phyloP scores from a whole-genome alignment of 352 stramenopile species.

The Phytophthora ohioensis region DNA sequence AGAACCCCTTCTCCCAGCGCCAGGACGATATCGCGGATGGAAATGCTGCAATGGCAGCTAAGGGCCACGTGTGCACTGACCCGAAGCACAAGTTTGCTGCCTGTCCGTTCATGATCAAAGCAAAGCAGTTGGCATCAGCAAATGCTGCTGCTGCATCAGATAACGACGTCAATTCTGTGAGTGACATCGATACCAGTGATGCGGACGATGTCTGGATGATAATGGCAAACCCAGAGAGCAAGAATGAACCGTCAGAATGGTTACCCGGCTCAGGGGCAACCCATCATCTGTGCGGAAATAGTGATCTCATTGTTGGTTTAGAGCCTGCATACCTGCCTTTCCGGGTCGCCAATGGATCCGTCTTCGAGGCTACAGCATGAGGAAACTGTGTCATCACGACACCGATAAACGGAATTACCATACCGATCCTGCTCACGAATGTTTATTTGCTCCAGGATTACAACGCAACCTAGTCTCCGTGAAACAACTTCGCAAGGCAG shows the following conservation, averaged over 20 bases:
- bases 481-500: not conserved
- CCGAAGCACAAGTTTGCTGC: not conserved
- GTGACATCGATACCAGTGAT: not conserved
- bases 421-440: not conserved
- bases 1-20: too few relatives aligned
- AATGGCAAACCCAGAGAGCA: not conserved
- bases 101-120: not conserved
- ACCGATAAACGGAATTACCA: not conserved
- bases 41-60: too few relatives aligned
- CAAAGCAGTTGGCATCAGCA: not conserved
- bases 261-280: not conserved
- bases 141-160: not conserved
- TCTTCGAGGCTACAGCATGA: not conserved
- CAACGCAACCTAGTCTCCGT: not conserved
- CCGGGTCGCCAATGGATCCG: not conserved
- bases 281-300: not conserved
- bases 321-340: not conserved
- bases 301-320: not conserved
- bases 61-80: not conserved
- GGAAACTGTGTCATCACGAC: not conserved
- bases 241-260: not conserved
- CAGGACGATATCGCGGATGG: too few relatives aligned
- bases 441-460: not conserved
- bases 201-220: not conserved
- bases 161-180: too few relatives aligned